phyloP scores from a whole-genome alignment of 129 eudicot species.

The Artemisia argyi region DNA sequence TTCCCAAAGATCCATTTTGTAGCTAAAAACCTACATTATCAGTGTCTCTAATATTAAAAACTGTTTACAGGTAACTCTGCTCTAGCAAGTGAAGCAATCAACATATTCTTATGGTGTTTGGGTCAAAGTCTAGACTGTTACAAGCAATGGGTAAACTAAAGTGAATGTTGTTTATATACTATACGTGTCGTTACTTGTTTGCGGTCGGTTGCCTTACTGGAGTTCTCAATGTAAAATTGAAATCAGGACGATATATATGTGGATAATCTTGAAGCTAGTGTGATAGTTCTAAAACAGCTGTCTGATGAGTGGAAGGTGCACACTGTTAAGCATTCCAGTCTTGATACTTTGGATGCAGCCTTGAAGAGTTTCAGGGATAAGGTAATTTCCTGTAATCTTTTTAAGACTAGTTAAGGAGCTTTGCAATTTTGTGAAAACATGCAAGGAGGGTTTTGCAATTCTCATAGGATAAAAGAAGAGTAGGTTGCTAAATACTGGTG shows the following conservation, averaged over 20 bases:
- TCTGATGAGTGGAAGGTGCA: conserved; percentile 41
- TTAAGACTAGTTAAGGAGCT: not conserved
- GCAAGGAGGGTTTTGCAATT: not conserved
- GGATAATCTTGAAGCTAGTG: conserved; percentile 51
- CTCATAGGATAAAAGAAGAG: not conserved
- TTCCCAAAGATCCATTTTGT: not conserved
- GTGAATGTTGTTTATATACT: not conserved
- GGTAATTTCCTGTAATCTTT: conserved; percentile 28
- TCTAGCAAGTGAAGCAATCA: conserved; percentile 41
- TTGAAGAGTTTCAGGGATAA: conserved; percentile 44
- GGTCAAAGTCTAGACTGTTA: conserved; percentile 45
- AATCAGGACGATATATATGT: conserved; percentile 48
- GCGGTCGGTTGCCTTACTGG: not conserved
- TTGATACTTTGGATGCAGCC: conserved; percentile 42
- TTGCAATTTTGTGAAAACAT: not conserved
- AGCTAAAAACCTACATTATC: not conserved
- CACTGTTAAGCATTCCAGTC: conserved; percentile 30
- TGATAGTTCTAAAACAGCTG: conserved; percentile 38
- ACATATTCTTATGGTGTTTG: conserved; percentile 51
- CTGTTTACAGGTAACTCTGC: conserved; percentile 41
- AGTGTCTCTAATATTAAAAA: not conserved
- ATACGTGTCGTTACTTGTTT: not conserved
- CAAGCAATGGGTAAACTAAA: conserved; percentile 46
- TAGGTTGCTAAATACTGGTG: not conserved
- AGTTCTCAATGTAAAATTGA: conserved; percentile 15